Base-by-base conservation (phyloP, 305 asterid species). In the Coffea humblotiana region DNA sequence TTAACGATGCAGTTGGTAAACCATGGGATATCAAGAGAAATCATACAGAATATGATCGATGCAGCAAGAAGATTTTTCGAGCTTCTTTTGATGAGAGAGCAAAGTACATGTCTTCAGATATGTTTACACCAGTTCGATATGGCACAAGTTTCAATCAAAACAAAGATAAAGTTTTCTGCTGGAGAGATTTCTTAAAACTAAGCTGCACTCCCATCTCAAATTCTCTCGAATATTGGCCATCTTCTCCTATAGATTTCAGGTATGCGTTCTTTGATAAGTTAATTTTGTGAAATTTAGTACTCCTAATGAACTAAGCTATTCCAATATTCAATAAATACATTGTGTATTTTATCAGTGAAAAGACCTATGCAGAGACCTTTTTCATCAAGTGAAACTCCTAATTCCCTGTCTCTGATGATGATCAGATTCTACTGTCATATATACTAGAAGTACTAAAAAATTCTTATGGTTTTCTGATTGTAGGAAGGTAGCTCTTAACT, bases 111-210 rank as follows among this genome's bases (percentile, higher is more conserved):
- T 81, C 83, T 14, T 45, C 77, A 3, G 83, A 83, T 25, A 80
- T 85, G 77, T 63, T 47, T 23, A 58, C 86, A 2, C 77, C 82
- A 25, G 88, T 85, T 29, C 69, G 88, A 14, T 79, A 65, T 51
- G 88, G 88, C 5, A 85, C 88, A 40, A 85, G 86, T 75, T 81
- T 80, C 10, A 85, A 83, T 69, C 88, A 85, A 65, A 85, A 69
- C 32, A 82, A 80, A 83, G 86, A 85, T 71, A 79, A 78, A 67
- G 79, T 85, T 0, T 77, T 85, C 19, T 82, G 84, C 52, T 85
- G 88, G 88, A 85, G 86, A 80, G 88, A 85, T 83, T 85, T 85
- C 77, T 73, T 85, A 9, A 85, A 85, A 66, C 81, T 85, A 18
- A 69, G 76, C 66, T 80, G 83, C 74, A 58, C 68, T 54, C 77